phyloP scores from a whole-genome alignment of 2,329 filamentous ascomycete species.

The Orbilia blumenaviensis region DNA sequence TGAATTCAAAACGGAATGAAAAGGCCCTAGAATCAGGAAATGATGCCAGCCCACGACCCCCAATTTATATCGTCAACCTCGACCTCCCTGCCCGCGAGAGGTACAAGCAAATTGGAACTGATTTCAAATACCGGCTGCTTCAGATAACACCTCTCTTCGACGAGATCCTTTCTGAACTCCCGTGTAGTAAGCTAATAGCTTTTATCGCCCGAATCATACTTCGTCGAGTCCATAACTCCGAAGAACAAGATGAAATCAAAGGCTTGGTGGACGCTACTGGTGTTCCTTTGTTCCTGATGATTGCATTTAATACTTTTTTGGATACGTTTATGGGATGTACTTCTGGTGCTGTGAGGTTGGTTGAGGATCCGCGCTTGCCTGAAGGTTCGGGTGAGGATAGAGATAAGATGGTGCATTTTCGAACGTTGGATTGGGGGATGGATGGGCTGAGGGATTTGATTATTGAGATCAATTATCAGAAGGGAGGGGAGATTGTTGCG shows the following conservation, averaged over 20 bases:
- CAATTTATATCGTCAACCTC: conserved; percentile 27
- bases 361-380: conserved; percentile 49
- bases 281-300: conserved; percentile 69
- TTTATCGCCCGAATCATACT: conserved; percentile 64
- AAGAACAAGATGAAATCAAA: conserved; percentile 71
- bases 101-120: conserved; percentile 41
- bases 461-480: conserved; percentile 61
- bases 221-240: conserved; percentile 65
- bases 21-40: background rate
- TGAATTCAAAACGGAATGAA: background rate
- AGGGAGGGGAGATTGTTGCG: conserved; percentile 62
- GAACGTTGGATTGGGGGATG: conserved; percentile 66
- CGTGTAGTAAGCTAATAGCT: conserved; percentile 56
- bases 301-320: conserved; percentile 71
- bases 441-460: conserved; percentile 62
- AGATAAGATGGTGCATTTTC: conserved; percentile 66
- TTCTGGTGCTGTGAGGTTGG: conserved; percentile 65
- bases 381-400: conserved; percentile 35
- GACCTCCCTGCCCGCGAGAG: conserved; percentile 43
- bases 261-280: conserved; percentile 67
- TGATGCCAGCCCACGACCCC: background rate
- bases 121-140: conserved; percentile 26
- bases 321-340: conserved; percentile 74
- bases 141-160: conserved; percentile 27
- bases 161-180: conserved; percentile 16